Evolutionary conservation across 345 rosid species (phyloP), one percentile per base, ranked within the genome.

Genomic region (Arabis hirsuta): DNA sequence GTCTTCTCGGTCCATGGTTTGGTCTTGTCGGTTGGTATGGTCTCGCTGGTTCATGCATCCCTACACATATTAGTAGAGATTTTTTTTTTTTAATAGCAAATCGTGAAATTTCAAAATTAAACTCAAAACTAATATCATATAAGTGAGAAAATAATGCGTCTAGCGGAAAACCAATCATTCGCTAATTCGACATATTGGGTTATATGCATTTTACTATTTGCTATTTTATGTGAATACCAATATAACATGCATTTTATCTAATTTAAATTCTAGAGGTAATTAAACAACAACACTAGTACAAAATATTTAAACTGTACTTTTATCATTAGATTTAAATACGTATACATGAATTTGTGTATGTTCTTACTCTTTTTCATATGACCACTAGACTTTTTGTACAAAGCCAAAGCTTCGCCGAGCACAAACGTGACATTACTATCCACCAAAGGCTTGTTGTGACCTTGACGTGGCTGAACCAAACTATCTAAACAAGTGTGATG

Each of bases 401-500:
- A 65, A 56, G 88, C 80, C 62, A 91, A 70, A 44, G 86, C 87
- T 52, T 82, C 67, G 45, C 68, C 11, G 41, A 86, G 62, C 71
- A 73, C 76, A 12, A 42, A 3, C 14, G 89, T 85, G 51, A 88
- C 67, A 52, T 84, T 85, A 5, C 32, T 72, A 48, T 77, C 59
- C 19, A 43, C 76, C 72, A 58, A 61, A 63, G 56, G 51, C 44
- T 60, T 69, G 67, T 63, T 66, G 67, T 62, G 53, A 47, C 12
- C 64, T 24, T 65, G 56, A 43, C 76, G 80, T 45, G 60, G 69
- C 74, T 84, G 79, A 2, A 6, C 62, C 67, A 84, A 74, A 9
- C 91, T 87, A 56, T 90, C 88, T 70, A 83, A 80, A 74, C 92
- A 87, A 71, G 84, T 81, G 77, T 77, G 65, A 52, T 84, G 96